These are phyloP conservation scores for Rhodosporidiobolus sp. DNA, from an alignment of 768 basidiomycete species.

Conservation along the genomic window DNA sequence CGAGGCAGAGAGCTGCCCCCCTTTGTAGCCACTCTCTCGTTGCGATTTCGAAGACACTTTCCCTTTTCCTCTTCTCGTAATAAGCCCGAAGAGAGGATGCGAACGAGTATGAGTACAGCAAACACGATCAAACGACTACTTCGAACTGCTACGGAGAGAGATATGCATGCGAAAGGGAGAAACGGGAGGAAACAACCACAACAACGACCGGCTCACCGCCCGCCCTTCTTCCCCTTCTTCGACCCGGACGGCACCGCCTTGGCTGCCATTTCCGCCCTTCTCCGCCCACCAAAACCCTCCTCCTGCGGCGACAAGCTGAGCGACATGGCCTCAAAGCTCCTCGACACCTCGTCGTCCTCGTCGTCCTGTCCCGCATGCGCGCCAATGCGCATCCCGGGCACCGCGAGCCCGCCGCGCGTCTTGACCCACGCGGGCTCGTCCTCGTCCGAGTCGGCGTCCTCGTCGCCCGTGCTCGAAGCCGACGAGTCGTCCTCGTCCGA, in stretches of 20 bases:
- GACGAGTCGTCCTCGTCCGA: constrained; percentile 17
- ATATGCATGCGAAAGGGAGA: neutral
- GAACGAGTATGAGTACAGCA: neutral
- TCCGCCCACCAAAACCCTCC: constrained; percentile 30
- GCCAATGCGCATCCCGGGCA: constrained; percentile 11
- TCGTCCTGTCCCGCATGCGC: constrained; percentile 30
- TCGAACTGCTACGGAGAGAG: neutral
- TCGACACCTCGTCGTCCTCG: constrained; percentile 39
- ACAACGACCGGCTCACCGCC: neutral
- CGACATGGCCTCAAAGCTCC: constrained; percentile 42
- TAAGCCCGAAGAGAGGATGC: neutral
- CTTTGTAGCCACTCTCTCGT: too few species aligned
- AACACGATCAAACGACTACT: neutral
- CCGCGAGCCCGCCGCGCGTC: constrained; percentile 25
- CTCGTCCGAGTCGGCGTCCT: constrained; percentile 19
- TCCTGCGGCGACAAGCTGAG: constrained; percentile 27
- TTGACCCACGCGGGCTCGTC: constrained; percentile 8
- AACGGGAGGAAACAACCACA: neutral
- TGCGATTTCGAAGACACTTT: neutral
- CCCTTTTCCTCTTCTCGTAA: too few species aligned
- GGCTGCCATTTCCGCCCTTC: neutral
- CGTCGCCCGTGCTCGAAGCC: constrained; percentile 6
- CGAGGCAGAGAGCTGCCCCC: neutral
- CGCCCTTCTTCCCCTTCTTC: constrained; percentile 1
- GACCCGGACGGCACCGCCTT: neutral